Conservation (phyloP, 2,329 filamentous ascomycete genomes). For the Sordariomycetes sp. region DNA sequence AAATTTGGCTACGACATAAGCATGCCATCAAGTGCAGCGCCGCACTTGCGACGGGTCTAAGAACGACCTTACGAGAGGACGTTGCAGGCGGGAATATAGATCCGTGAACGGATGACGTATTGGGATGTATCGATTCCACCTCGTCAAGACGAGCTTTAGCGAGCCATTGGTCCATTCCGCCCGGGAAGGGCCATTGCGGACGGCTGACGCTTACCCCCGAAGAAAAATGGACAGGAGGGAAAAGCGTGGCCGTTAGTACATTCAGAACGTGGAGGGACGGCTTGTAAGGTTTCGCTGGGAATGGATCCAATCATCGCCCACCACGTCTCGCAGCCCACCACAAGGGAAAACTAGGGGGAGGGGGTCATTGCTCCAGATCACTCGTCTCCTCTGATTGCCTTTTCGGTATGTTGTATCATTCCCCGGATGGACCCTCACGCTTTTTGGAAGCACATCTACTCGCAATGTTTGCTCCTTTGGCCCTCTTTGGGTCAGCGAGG, state of each 20-base stretch:
- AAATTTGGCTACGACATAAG: too few species aligned
- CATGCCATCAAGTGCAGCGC: too few species aligned
- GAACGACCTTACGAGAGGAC: neutral
- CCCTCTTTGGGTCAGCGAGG: neutral
- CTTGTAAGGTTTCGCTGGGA: slow-evolving; percentile 1
- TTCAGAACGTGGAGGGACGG: neutral
- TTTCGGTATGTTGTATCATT: neutral
- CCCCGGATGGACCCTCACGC: neutral
- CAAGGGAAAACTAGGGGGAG: neutral
- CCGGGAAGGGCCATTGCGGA: neutral
- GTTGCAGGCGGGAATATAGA: neutral
- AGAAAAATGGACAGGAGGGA: neutral
- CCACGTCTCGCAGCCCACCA: slow-evolving; percentile 6
- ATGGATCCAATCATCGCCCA: slow-evolving; percentile 1
- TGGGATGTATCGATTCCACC: neutral
- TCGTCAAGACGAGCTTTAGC: neutral
- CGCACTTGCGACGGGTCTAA: neutral
- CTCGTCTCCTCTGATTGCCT: neutral
- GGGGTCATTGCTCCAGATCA: slow-evolving; percentile 1
- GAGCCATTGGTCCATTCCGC: neutral
- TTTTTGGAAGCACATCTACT: neutral
- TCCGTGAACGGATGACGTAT: neutral
- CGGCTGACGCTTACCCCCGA: neutral
- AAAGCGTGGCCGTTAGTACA: neutral
- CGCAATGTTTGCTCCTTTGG: neutral